phyloP scores from a whole-genome alignment of 306 rosid species.

The Trifolium subterraneum region DNA sequence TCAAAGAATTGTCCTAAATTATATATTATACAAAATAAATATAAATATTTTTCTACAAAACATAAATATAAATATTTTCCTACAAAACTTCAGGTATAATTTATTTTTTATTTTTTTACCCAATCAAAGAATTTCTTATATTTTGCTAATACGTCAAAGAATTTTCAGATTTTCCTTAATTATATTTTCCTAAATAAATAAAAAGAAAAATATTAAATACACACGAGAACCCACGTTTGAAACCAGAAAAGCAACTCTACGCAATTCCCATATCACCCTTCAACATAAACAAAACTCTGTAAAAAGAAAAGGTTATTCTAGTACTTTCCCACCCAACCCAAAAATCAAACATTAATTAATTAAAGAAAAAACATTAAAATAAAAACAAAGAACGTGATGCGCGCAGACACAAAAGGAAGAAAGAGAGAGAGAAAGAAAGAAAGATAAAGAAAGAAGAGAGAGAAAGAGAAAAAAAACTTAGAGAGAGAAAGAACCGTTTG shows the following conservation, averaged over 20 bases:
- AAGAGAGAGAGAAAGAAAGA: not conserved
- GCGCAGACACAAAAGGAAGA: constrained; percentile 47
- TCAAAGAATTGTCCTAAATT: too few species aligned
- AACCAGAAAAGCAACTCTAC: not conserved
- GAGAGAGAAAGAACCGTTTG: constrained; percentile 47
- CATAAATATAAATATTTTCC: not conserved
- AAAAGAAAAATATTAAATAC: not conserved
- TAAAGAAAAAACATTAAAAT: constrained; percentile 8
- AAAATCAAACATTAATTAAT: constrained; percentile 28
- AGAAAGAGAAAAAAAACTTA: not conserved
- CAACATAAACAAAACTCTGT: fast-evolving
- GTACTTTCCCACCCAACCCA: constrained; percentile 18
- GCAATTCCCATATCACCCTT: constrained; percentile 46
- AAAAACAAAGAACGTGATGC: constrained; percentile 57
- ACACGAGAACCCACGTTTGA: constrained; percentile 58
- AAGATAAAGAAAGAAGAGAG: not conserved
- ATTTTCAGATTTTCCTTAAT: too few species aligned
- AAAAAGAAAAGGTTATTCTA: not conserved
- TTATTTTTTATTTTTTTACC: too few species aligned
- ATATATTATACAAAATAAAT: too few species aligned
- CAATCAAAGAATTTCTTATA: too few species aligned
- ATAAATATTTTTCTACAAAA: not conserved
- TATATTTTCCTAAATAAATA: too few species aligned
- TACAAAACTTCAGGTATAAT: too few species aligned
- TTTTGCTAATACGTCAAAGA: too few species aligned